Conservation (phyloP, 2,329 filamentous ascomycete species). For the Scolecobasidium constrictum region DNA sequence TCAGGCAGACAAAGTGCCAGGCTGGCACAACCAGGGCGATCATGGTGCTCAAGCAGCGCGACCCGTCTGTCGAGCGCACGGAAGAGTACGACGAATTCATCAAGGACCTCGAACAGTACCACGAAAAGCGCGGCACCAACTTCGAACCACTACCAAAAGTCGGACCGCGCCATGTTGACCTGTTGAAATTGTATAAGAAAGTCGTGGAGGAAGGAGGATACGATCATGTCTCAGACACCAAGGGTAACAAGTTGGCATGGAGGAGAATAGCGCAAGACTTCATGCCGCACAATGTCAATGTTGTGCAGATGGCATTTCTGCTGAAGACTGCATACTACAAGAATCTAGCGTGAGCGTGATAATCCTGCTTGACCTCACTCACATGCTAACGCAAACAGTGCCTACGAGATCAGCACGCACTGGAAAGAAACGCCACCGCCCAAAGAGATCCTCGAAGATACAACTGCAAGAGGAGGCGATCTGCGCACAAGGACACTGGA, state of each 20-base stretch:
- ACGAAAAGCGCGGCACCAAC: conserved; percentile 61
- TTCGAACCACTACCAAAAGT: conserved; percentile 77
- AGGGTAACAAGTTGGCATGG: conserved; percentile 79
- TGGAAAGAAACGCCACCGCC: conserved; percentile 75
- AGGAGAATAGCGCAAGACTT: conserved; percentile 67
- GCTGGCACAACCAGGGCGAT: conserved; percentile 14
- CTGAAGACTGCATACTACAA: conserved; percentile 86
- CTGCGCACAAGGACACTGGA: conserved; percentile 70
- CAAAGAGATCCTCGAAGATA: conserved; percentile 74
- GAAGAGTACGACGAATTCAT: conserved; percentile 73
- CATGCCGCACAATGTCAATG: conserved; percentile 61
- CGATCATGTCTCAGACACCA: conserved; percentile 56
- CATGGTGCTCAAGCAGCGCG: conserved; percentile 35
- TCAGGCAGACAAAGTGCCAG: too few relatives aligned
- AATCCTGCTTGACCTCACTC: conserved; percentile 1
- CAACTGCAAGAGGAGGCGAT: conserved; percentile 68
- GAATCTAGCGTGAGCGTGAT: conserved; percentile 52
- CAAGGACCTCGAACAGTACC: conserved; percentile 58
- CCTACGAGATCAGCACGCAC: conserved; percentile 72
- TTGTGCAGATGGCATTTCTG: conserved; percentile 73
- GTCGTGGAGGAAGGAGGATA: conserved; percentile 74
- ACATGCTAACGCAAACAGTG: conserved; percentile 26
- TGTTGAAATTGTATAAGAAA: conserved; percentile 67
- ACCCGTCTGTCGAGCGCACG: conserved; percentile 36
- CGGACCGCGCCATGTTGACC: conserved; percentile 63